Evolutionary conservation across 1,139 yeast species (phyloP), one percentile per base, ranked within the genome.

Genomic region (Meyerozyma carpophila): DNA sequence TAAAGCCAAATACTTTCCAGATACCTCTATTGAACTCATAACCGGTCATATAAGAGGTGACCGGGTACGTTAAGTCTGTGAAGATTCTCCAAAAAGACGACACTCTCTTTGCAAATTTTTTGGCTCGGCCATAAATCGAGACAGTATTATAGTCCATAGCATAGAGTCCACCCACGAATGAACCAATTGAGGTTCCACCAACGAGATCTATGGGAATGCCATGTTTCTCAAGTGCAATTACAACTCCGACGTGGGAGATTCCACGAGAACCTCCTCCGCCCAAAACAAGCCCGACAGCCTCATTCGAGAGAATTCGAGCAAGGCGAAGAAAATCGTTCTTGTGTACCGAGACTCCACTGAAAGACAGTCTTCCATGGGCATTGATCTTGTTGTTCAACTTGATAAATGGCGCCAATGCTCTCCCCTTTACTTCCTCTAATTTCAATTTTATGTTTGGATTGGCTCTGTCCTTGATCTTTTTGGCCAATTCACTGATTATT

Each of bases 181-280:
- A 81, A 0, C 98, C 98, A 44, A 93, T 93, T 0, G 97, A 90
- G 0, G 98, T 93, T 5, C 98, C 98, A 0, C 98, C 98, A 44
- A 93, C 81, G 49, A 91, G 72, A 63, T 93, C 98, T 38, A 93
- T 82, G 0, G 98, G 98, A 8, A 93, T 87, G 0, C 97, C 98
- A 47, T 82, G 82, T 51, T 87, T 94, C 60, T 93, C 98, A n/a
- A 93, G 67, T 0, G 97, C 96, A 43, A 83, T 81, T n/a, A 93
- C 80, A 3, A 93, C 84, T 6, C 98, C 98, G 40, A 91, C 75
- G 59, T 93, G 98, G 8, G 96, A 80, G 13, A 93, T 76, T 1
- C 98, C 98, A 54, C 98, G 75, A 0, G 98, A 96, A 27, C 98
- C 98, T 39, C 98, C 98, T 11, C 98, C 98, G 4, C 98, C 98